Evolutionary conservation across 768 basidiomycete genomes (phyloP), one percentile per base, ranked within the genome.

Genomic region (Rubroboletus satanas): DNA sequence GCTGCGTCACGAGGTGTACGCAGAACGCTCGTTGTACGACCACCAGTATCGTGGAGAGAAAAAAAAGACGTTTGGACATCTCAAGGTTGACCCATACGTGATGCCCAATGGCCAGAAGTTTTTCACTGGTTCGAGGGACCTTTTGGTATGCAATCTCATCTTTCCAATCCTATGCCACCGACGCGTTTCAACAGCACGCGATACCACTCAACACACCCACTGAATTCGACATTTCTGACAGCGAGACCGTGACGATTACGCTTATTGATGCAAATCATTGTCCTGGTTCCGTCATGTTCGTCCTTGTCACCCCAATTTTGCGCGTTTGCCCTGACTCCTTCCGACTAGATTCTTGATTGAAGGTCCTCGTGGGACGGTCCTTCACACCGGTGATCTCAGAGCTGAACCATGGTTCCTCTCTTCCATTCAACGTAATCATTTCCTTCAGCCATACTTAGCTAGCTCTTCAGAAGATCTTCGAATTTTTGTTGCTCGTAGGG

Each of bases 311-410:
- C 8, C 17, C 1, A 5, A 5, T 49, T 31, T 35, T 39, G 8
- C 35, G 0, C 7, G 28, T 26, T 33, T 7, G 33, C 9, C 9
- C 35, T 49, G 12, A 50, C 39, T 15, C 2, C 5, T 60, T 10
- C 31, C 12, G n/a, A 42, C 54, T 59, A 96, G 93, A 88, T 96
- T 89, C 64, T 78, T 94, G 17, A 82, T 96, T 42, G 87, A 92
- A 68, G 87, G 88, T 17, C 53, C 75, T 4, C 69, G 78, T 52
- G 83, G 86, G 8, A 78, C 90, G 0, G 76, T 98, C 29, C 81
- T 99, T 10, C 93, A 97, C 65, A 98, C 96, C 0, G 96, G 96
- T 33, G 96, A 99, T 69, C 79, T 98, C 52, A 83, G 96, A 35
- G 90, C 90, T 1, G 96, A 99, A 66, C 80, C 84, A 1, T 85